Evolutionary conservation across 352 stramenopile species (phyloP).

Genomic region (Phytophthora quininea): DNA sequence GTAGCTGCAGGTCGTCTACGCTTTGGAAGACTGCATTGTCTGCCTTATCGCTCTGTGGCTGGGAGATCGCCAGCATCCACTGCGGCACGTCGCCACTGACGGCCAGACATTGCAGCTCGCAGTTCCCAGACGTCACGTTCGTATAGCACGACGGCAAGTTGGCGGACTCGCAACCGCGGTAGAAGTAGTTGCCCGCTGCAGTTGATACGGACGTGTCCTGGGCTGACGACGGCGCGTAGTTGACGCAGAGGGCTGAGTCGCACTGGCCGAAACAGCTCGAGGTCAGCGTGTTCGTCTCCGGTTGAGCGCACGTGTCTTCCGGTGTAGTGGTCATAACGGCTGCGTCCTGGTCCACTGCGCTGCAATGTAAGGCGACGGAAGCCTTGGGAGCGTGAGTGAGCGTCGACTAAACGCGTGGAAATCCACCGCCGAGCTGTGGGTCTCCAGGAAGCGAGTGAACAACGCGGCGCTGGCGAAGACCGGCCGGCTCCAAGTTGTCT

Average conservation of each 20-base stretch:
- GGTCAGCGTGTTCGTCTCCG: constrained; percentile 60
- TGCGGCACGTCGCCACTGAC: constrained; percentile 34
- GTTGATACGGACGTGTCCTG: constrained; percentile 34
- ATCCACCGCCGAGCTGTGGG: neutral
- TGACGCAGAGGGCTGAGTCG: constrained; percentile 61
- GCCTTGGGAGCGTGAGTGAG: no score
- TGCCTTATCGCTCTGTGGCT: constrained; percentile 66
- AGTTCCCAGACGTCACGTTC: constrained; percentile 47
- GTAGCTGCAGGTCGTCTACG: constrained; percentile 59
- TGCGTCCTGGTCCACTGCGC: neutral
- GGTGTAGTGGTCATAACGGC: neutral
- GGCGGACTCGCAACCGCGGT: constrained; percentile 57
- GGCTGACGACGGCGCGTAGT: constrained; percentile 48
- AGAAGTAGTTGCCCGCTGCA: constrained; percentile 67
- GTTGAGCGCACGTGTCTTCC: constrained; percentile 36
- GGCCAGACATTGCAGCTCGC: constrained; percentile 73
- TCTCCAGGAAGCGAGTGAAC: no score
- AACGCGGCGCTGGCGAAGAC: no score
- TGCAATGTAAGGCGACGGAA: no score
- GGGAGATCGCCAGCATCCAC: constrained; percentile 68
- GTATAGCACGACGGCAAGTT: constrained; percentile 57
- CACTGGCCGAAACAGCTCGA: constrained; percentile 64
- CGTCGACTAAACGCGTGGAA: neutral
- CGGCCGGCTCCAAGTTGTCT: no score
- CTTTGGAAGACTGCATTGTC: constrained; percentile 66